Conservation (phyloP, 1,284 basidiomycete species). For the Leccinum subfulvum region DNA sequence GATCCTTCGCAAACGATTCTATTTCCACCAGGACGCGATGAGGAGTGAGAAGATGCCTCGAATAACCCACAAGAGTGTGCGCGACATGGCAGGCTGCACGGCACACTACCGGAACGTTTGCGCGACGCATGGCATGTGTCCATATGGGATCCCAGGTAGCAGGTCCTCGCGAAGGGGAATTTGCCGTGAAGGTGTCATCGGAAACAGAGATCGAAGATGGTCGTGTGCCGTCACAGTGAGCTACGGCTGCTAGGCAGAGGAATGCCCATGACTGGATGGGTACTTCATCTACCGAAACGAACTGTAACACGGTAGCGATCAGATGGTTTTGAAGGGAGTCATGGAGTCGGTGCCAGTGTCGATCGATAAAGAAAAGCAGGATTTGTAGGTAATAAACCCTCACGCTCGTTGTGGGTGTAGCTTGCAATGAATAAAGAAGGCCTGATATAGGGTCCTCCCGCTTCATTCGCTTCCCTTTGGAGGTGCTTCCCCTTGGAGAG, state of each 20-base stretch:
- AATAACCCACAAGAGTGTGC: slow-evolving; percentile 48
- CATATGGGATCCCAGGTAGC: slow-evolving; percentile 75
- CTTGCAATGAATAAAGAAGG: slow-evolving; percentile 53
- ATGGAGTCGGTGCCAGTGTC: slow-evolving; percentile 67
- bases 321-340: slow-evolving; percentile 55
- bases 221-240: slow-evolving; percentile 44
- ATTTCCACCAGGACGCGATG: slow-evolving; percentile 67
- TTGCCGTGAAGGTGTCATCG: neutral
- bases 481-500: slow-evolving; percentile 22
- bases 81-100: slow-evolving; percentile 83
- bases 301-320: slow-evolving; percentile 52
- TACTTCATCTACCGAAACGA: slow-evolving; percentile 65
- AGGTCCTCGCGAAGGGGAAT: slow-evolving; percentile 19
- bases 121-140: slow-evolving; percentile 77
- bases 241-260: slow-evolving; percentile 71
- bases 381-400: slow-evolving; percentile 69
- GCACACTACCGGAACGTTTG: slow-evolving; percentile 62
- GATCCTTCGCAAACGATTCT: slow-evolving; percentile 71
- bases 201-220: slow-evolving; percentile 8
- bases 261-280: slow-evolving; percentile 80
- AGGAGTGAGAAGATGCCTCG: slow-evolving; percentile 47
- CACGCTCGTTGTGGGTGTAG: slow-evolving; percentile 30
- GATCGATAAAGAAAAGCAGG: slow-evolving; percentile 81
- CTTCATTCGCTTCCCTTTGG: slow-evolving; percentile 48
- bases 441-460: slow-evolving; percentile 59